Percentiles rank a stretch among this genome's conserved stretches.
Evolutionary conservation across 208 protist species (phyloP).

Genomic region (Acanthamoeba triangularis): DNA sequence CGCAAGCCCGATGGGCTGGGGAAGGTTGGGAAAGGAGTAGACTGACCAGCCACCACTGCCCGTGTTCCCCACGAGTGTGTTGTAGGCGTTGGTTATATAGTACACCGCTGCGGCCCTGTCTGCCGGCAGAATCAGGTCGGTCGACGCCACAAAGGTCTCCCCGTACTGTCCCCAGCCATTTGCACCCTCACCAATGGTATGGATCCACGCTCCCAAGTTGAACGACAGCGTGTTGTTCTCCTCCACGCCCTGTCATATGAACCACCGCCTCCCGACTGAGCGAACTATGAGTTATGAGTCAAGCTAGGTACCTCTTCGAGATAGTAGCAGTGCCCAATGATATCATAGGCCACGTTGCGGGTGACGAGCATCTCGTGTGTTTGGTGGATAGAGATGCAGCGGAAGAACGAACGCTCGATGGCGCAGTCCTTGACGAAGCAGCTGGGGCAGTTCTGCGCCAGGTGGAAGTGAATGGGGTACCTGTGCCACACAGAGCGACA

Average conservation of each 20-base stretch:
- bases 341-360: constrained; percentile 87
- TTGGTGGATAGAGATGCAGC: constrained; percentile 86
- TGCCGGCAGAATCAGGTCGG: constrained; percentile 73
- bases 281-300: too few relatives aligned
- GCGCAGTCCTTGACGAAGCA: constrained; percentile 80
- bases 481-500: too few relatives aligned
- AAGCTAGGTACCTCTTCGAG: too few relatives aligned
- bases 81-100: constrained; percentile 88
- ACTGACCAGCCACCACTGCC: constrained; percentile 86
- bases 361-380: constrained; percentile 81
- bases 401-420: constrained; percentile 81
- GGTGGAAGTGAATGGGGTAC: constrained; percentile 88
- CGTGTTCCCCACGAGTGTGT: constrained; percentile 86
- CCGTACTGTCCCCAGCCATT: neutral
- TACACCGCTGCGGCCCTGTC: constrained; percentile 82
- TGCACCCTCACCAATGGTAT: constrained; percentile 60
- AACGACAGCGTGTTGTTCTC: constrained; percentile 86
- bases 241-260: constrained; percentile 90
- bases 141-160: constrained; percentile 1
- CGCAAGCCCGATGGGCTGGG: constrained; percentile 69
- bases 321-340: constrained; percentile 88
- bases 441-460: neutral
- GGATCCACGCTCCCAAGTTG: constrained; percentile 86
- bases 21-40: constrained; percentile 82
- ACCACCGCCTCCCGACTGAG: too few relatives aligned